Evolutionary conservation across 2,329 filamentous ascomycete genomes (phyloP).

Genomic region (Cytospora piceae): DNA sequence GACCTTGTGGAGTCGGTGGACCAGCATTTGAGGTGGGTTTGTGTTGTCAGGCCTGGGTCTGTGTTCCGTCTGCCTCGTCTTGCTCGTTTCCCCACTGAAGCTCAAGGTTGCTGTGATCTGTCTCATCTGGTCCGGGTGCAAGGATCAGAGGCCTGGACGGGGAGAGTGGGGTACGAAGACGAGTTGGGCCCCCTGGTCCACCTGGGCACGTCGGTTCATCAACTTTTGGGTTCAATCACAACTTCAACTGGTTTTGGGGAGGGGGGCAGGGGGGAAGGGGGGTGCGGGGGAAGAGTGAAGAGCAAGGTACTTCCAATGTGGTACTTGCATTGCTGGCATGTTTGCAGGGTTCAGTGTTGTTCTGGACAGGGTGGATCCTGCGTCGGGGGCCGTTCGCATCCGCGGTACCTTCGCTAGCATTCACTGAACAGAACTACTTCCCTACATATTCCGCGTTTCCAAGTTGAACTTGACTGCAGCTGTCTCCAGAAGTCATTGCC

Average conservation of each 20-base stretch:
- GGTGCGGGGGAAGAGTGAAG: too few relatives aligned
- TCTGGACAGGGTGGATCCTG: slow-evolving; percentile 18
- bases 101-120: background rate
- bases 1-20: slow-evolving; percentile 17
- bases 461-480: background rate
- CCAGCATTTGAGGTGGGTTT: background rate
- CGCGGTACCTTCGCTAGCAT: slow-evolving; percentile 7
- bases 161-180: slow-evolving; percentile 25
- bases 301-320: slow-evolving; percentile 8
- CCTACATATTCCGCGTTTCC: background rate
- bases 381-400: slow-evolving; percentile 22
- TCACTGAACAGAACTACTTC: background rate
- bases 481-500: background rate
- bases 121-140: slow-evolving; percentile 3
- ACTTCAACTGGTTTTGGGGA: background rate
- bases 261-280: background rate
- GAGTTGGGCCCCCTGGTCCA: slow-evolving; percentile 27
- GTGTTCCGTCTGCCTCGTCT: slow-evolving; percentile 19
- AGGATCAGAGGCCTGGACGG: slow-evolving; percentile 20
- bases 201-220: slow-evolving; percentile 12
- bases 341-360: slow-evolving; percentile 19
- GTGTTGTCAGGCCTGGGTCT: slow-evolving; percentile 24
- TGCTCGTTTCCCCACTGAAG: slow-evolving; percentile 25
- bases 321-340: slow-evolving; percentile 1
- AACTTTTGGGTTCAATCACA: too few relatives aligned